Evolutionary conservation across 2,329 filamentous ascomycete species (phyloP).

Genomic region (Hymenoscyphus albidus): DNA sequence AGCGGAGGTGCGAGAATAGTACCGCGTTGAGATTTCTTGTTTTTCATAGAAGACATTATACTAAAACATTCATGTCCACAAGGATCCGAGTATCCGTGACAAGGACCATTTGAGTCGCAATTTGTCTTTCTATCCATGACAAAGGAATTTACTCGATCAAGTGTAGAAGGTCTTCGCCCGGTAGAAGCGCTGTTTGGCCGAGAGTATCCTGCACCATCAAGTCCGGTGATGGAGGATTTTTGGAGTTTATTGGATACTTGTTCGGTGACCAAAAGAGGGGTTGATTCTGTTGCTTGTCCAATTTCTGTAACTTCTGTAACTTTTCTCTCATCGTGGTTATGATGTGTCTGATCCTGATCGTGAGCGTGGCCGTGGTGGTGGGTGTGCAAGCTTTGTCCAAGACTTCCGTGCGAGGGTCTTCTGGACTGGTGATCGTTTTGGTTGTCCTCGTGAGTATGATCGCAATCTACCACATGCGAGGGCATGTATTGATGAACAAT

Average conservation of each 20-base stretch:
- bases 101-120: slow-evolving; percentile 58
- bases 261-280: slow-evolving; percentile 27
- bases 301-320: slow-evolving; percentile 11
- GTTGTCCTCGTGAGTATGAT: slow-evolving; percentile 64
- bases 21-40: not conserved
- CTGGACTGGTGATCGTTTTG: slow-evolving; percentile 28
- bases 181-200: slow-evolving; percentile 5
- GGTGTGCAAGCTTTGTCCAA: slow-evolving; percentile 5
- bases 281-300: slow-evolving; percentile 25
- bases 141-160: slow-evolving; percentile 57
- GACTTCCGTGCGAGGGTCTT: slow-evolving; percentile 13
- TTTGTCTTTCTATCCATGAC: slow-evolving; percentile 61
- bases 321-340: not conserved
- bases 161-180: slow-evolving; percentile 49
- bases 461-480: slow-evolving; percentile 76
- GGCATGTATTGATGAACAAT: slow-evolving; percentile 71
- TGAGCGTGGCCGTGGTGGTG: not conserved
- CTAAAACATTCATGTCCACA: slow-evolving; percentile 53
- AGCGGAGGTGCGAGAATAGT: not conserved
- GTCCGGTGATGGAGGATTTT: not conserved
- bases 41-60: slow-evolving; percentile 9
- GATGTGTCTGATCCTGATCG: not conserved
- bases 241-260: slow-evolving; percentile 17
- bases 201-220: slow-evolving; percentile 10
- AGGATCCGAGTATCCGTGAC: slow-evolving; percentile 61